Evolutionary conservation across 805 yeast genomes (phyloP).

Genomic region (Schwanniomyces pseudopolymorphus): DNA sequence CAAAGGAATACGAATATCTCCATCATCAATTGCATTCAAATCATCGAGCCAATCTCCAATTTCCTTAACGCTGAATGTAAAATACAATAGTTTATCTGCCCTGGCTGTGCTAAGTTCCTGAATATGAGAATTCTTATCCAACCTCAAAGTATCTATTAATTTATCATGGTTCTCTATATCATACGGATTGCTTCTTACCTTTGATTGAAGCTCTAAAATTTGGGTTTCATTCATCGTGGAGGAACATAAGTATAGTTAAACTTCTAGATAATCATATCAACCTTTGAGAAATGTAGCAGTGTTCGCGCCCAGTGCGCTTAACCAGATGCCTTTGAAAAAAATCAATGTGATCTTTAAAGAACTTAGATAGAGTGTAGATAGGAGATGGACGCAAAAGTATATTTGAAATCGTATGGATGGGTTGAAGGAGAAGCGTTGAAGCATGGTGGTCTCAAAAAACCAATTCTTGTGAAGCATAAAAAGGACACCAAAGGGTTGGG

Average conservation of each 20-base stretch:
- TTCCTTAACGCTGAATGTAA: slow-evolving; percentile 10
- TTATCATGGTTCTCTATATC: slow-evolving; percentile 13
- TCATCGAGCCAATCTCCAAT: slow-evolving; percentile 18
- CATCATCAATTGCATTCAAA: slow-evolving; percentile 11
- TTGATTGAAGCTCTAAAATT: slow-evolving; percentile 5
- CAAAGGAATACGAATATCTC: slow-evolving; percentile 1
- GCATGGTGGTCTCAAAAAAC: slow-evolving; percentile 77
- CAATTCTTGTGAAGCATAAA: slow-evolving; percentile 87
- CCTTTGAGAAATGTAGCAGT: not conserved
- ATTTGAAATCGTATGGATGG: slow-evolving; percentile 86
- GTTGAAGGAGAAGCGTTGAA: slow-evolving; percentile 82
- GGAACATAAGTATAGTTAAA: not conserved
- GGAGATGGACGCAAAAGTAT: slow-evolving; percentile 70
- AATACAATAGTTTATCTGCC: slow-evolving; percentile 8
- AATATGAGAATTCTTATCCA: slow-evolving; percentile 2
- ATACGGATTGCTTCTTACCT: slow-evolving; percentile 12
- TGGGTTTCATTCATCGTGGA: not conserved
- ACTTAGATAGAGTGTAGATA: not conserved
- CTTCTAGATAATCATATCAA: not conserved
- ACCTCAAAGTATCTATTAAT: slow-evolving; percentile 12
- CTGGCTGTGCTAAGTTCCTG: slow-evolving; percentile 9
- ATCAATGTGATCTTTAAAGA: not conserved
- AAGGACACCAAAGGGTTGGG: slow-evolving; percentile 91
- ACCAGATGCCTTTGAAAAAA: slow-evolving; percentile 5
- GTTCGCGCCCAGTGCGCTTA: slow-evolving; percentile 1